Base-by-base conservation (phyloP, 176 grass and related monocot genomes). In the Oryza meyeriana region DNA sequence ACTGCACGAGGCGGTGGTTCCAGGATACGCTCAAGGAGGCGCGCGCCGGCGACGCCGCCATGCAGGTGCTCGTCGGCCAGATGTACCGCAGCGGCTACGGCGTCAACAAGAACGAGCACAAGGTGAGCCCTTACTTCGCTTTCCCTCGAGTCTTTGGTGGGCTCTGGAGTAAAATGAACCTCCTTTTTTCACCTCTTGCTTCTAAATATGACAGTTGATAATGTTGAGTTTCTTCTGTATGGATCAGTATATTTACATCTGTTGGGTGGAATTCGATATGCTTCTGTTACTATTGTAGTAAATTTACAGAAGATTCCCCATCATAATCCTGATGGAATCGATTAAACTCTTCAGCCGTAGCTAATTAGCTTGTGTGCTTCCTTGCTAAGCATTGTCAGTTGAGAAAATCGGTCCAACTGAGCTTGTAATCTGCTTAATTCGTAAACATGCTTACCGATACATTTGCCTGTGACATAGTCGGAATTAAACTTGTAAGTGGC, bases 11-110 rank as follows among this genome's bases (percentile, higher is more conserved):
- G 76, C 89, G 93, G 64, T 99, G 96, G 96, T 99, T 99, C 78
- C 91, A 91, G 61, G 96, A 99, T 73, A 77, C 93, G 80, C 96
- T 99, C 80, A 95, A 93, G 91, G 93, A 89, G 64, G 96, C 96
- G 61, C 86, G 74, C 58, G 83, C 85, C 22, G 96, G 96, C 39
- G 96, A 99, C 84, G 59, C 80, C 42, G 83, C 89, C 81, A 95
- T 95, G 93, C 96, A 99, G 85, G 87, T 99, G 58, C 83, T 99
- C 38, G 91, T 99, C 17, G 93, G 90, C 57, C 96, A 99, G 96
- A 99, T 99, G 96, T 99, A 95, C 79, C 96, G 83, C 68, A 92
- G 66, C 29, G 96, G 96, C 61, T 99, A 99, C 28, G 96, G 96
- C 77, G 83, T 93, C 20, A 79, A 82, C 42, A 93, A 88, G 81